phyloP scores from a whole-genome alignment of 768 basidiomycete species.

The Naganishia friedmannii region DNA sequence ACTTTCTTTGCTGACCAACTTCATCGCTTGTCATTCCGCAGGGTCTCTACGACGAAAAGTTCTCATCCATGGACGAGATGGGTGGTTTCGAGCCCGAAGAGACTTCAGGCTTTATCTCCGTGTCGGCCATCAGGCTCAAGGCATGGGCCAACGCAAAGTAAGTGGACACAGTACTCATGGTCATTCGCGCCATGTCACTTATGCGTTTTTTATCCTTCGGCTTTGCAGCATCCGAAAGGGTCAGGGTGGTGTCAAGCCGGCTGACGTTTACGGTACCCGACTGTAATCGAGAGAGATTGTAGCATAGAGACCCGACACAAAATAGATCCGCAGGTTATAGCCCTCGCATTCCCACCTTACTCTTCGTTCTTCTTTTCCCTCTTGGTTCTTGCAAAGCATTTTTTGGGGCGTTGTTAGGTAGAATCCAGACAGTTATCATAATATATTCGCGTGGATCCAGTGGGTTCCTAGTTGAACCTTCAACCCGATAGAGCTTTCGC shows the following conservation, averaged over 20 bases:
- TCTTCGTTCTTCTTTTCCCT: neutral
- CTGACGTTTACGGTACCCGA: slow-evolving; percentile 69
- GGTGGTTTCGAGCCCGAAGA: slow-evolving; percentile 97
- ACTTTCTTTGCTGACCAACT: neutral
- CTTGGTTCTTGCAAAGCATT: neutral
- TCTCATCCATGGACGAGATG: slow-evolving; percentile 98
- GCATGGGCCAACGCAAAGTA: slow-evolving; percentile 61
- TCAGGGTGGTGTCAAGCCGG: slow-evolving; percentile 69
- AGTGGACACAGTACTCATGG: slow-evolving; percentile 54
- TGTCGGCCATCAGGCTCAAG: slow-evolving; percentile 96
- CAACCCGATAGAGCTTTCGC: neutral
- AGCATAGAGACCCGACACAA: neutral
- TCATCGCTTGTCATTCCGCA: slow-evolving; percentile 50
- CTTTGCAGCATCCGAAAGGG: slow-evolving; percentile 64
- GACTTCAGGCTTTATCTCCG: slow-evolving; percentile 92
- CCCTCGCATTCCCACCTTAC: neutral
- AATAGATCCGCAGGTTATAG: slow-evolving; percentile 8
- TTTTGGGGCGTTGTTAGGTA: neutral
- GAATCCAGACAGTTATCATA: neutral
- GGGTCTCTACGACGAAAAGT: slow-evolving; percentile 88
- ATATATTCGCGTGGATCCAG: neutral
- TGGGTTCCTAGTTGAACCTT: no score
- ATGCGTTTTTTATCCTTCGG: neutral
- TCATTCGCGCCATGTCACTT: neutral
- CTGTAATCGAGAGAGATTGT: slow-evolving; percentile 2